phyloP scores from a whole-genome alignment of 768 basidiomycete genomes.

The Termitomyces sp. region DNA sequence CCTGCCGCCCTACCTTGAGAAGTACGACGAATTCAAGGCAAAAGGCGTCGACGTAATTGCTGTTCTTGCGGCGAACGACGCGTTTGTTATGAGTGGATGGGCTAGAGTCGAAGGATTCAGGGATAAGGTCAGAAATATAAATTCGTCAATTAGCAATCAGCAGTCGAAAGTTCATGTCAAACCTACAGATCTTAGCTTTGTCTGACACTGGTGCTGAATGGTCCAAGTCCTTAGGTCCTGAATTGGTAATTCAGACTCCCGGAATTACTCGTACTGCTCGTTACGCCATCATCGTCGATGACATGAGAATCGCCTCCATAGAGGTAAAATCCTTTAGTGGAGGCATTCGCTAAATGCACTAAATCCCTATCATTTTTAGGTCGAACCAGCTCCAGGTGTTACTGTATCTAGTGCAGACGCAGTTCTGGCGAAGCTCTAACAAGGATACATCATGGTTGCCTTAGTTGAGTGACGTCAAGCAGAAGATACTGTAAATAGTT shows the following conservation, averaged over 20 bases:
- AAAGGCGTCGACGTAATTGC: slow-evolving; percentile 74
- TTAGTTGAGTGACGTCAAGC: background rate
- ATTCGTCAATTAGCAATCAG: background rate
- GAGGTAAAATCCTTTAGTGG: slow-evolving; percentile 31
- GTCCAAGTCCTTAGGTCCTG: slow-evolving; percentile 43
- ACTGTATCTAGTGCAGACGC: slow-evolving; percentile 54
- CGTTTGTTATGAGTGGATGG: slow-evolving; percentile 70
- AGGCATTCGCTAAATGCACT: slow-evolving; percentile 8
- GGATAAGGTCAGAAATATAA: slow-evolving; percentile 48
- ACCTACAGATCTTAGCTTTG: slow-evolving; percentile 48
- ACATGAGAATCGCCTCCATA: slow-evolving; percentile 65
- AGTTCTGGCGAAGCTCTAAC: slow-evolving; percentile 40
- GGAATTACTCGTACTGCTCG: slow-evolving; percentile 54
- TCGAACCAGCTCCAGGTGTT: slow-evolving; percentile 44
- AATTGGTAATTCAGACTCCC: slow-evolving; percentile 43
- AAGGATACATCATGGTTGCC: slow-evolving; percentile 12
- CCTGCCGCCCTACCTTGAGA: slow-evolving; percentile 58
- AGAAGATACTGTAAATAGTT: slow-evolving; percentile 4
- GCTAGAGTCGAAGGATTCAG: slow-evolving; percentile 49
- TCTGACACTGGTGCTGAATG: slow-evolving; percentile 51
- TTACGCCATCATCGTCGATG: slow-evolving; percentile 62
- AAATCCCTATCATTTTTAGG: slow-evolving; percentile 24
- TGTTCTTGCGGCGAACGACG: slow-evolving; percentile 75
- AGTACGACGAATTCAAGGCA: slow-evolving; percentile 67
- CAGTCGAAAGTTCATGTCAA: background rate